A percentile compares a stretch with the other conserved stretches of the same genome.
Conservation (phyloP, 164 flowering plant species). For the Platanus orientalis region DNA sequence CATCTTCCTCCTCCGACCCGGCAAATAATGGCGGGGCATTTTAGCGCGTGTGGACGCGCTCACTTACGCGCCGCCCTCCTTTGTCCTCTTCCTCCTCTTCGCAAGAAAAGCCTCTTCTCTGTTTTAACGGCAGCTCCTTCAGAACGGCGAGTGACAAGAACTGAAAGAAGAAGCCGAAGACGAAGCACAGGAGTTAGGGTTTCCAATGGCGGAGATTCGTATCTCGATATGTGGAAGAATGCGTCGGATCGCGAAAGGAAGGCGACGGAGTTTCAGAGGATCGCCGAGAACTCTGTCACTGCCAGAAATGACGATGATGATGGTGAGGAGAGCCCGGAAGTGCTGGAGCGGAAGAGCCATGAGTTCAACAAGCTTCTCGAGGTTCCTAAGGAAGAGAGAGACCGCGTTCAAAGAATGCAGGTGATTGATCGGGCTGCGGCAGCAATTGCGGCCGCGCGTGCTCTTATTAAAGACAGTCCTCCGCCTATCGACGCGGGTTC, state of each 20-base stretch:
- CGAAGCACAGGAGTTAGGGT: constrained; percentile 24
- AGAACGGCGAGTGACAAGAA: neutral
- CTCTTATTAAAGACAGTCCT: constrained; percentile 47
- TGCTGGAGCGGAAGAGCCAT: constrained; percentile 56
- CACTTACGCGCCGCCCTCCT: constrained; percentile 19
- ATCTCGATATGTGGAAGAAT: constrained; percentile 81
- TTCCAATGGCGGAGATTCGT: constrained; percentile 46
- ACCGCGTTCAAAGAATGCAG: constrained; percentile 78
- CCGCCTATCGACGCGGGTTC: neutral
- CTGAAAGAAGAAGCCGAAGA: neutral
- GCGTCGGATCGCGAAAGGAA: constrained; percentile 56
- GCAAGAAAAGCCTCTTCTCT: neutral
- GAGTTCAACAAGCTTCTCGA: constrained; percentile 71
- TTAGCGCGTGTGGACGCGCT: constrained; percentile 15
- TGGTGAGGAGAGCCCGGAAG: constrained; percentile 22
- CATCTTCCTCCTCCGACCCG: no score
- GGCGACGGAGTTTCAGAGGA: constrained; percentile 47
- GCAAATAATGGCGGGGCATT: neutral
- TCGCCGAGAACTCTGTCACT: constrained; percentile 27
- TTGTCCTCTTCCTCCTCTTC: neutral
- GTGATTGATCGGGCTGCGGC: constrained; percentile 93
- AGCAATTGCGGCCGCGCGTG: constrained; percentile 78
- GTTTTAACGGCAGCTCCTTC: neutral
- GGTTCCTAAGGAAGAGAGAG: constrained; percentile 73
- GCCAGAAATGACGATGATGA: constrained; percentile 9